Conservation (phyloP, 306 rosid species). For the Glycine latifolia region DNA sequence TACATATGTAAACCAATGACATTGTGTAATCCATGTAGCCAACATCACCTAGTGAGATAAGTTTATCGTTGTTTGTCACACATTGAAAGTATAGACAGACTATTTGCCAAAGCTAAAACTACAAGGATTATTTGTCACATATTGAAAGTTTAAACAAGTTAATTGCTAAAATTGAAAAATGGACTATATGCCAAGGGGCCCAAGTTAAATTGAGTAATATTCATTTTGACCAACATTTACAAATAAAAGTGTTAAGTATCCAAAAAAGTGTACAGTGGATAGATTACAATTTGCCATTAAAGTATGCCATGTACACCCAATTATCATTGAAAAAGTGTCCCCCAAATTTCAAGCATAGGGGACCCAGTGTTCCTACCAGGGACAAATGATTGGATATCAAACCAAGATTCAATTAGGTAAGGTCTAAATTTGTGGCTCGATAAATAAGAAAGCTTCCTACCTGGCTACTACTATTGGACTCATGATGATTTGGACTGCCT, state of each 20-base stretch:
- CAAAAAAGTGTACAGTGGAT: conserved; percentile 20
- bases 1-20: background rate
- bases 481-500: conserved; percentile 63
- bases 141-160: conserved; percentile 8
- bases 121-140: background rate
- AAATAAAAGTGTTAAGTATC: conserved; percentile 22
- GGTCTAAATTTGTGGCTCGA: conserved; percentile 19
- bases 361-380: conserved; percentile 35
- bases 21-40: background rate
- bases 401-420: conserved; percentile 33
- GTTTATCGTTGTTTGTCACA: background rate
- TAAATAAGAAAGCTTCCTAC: conserved; percentile 58
- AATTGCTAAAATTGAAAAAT: conserved; percentile 9
- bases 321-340: conserved; percentile 32
- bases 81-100: conserved; percentile 2
- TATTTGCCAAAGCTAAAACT: conserved; percentile 6
- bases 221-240: conserved; percentile 38
- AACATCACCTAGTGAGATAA: background rate
- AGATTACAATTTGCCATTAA: conserved; percentile 24
- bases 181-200: conserved; percentile 22
- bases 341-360: conserved; percentile 48
- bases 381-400: conserved; percentile 40
- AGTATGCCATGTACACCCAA: conserved; percentile 41
- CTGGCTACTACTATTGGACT: conserved; percentile 67
- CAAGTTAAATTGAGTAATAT: background rate